These are phyloP conservation scores for Planoprotostelium fungivorum DNA, from an alignment of 78 protist genomes.

Conservation along the genomic window DNA sequence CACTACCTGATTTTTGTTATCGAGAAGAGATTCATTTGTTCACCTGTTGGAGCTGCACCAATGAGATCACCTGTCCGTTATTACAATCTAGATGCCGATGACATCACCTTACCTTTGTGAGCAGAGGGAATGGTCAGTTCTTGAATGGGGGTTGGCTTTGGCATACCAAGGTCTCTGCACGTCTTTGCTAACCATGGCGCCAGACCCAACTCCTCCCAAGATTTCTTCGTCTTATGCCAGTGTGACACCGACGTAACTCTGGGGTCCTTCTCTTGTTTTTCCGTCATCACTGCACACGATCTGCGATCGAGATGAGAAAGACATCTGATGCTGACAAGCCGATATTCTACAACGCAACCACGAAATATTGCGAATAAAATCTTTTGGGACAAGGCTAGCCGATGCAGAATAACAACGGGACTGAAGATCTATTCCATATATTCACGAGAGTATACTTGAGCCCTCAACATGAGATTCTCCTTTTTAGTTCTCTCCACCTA, in stretches of 20 bases:
- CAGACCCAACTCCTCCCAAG: conserved; percentile 26
- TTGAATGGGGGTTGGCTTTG: conserved; percentile 47
- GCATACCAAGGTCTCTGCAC: conserved; percentile 45
- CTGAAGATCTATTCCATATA: neutral
- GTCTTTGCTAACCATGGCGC: conserved; percentile 26
- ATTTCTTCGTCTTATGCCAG: neutral
- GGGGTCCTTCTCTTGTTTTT: neutral
- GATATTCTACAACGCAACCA: too few relatives aligned
- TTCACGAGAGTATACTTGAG: neutral
- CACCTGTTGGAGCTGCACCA: conserved; percentile 9
- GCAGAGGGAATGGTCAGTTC: conserved; percentile 35
- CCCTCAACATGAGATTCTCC: neutral
- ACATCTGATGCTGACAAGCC: too few relatives aligned
- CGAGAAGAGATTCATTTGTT: conserved; percentile 72
- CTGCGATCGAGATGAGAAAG: too few relatives aligned
- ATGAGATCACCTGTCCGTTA: neutral
- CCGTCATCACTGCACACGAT: too few relatives aligned
- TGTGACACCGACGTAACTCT: neutral
- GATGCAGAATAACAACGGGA: too few relatives aligned
- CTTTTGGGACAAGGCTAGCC: too few relatives aligned
- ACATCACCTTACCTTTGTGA: conserved; percentile 15
- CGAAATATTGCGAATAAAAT: too few relatives aligned
- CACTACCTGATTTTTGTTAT: conserved; percentile 87
- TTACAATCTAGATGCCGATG: neutral
- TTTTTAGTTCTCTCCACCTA: neutral